These are phyloP conservation scores for Suhomyces kilbournensis DNA, from an alignment of 805 yeast species.

Conservation along the genomic window DNA sequence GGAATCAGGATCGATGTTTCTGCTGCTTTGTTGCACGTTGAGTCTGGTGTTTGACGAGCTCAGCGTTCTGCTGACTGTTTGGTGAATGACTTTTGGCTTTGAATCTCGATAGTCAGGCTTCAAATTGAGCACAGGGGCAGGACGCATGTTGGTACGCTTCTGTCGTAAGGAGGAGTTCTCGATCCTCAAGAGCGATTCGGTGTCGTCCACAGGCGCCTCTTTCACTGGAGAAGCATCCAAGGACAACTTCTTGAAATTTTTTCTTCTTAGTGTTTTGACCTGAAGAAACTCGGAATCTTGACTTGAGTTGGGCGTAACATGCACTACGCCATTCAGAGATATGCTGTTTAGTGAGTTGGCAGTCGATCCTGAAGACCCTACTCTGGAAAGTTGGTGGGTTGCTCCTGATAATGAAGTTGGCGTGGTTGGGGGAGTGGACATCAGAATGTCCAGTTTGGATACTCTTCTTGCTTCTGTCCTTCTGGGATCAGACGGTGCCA, in stretches of 20 bases:
- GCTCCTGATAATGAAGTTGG: neutral
- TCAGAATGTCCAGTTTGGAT: neutral
- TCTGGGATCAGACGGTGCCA: neutral
- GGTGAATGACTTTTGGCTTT: neutral
- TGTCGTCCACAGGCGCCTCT: constrained; percentile 1
- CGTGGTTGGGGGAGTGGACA: neutral
- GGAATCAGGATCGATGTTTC: constrained; percentile 24
- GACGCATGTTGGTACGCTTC: constrained; percentile 21
- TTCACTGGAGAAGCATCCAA: constrained; percentile 14
- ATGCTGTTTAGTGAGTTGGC: neutral
- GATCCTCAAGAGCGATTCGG: neutral
- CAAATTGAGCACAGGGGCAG: constrained; percentile 30
- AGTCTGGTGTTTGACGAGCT: neutral
- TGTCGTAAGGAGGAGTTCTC: constrained; percentile 14
- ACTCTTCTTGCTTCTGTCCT: neutral
- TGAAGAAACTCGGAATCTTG: constrained; percentile 18
- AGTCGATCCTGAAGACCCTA: neutral
- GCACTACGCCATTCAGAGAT: neutral
- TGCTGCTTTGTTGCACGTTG: constrained; percentile 15
- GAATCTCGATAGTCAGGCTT: neutral
- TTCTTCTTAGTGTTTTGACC: constrained; percentile 37
- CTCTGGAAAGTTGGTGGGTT: neutral
- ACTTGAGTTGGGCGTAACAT: neutral
- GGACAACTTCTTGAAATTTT: constrained; percentile 38
- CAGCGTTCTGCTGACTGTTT: constrained; percentile 1